Evolutionary conservation across 1,284 basidiomycete species (phyloP), one percentile per base, ranked within the genome.

Genomic region (Sporisorium sorghi): DNA sequence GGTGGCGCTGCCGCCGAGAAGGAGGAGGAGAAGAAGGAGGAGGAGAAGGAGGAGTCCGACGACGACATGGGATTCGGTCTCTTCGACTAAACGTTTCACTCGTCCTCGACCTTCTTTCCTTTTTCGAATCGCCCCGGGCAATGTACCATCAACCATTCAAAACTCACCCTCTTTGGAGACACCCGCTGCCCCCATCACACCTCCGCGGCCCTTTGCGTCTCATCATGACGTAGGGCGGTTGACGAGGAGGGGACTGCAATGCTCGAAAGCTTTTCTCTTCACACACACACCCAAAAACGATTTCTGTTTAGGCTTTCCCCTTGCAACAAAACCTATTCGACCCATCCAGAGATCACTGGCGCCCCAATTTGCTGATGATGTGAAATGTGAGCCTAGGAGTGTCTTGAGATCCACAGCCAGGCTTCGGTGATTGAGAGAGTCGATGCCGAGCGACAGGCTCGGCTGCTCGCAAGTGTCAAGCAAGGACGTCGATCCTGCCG

Each of bases 1-100:
- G 89, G 89, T 77, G 88, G 87, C 71, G 88, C 87, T 73, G 89
- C 90, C 85, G 89, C 92, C 88, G 90, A 91, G 87, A 90, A 93
- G 86, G 90, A 93, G 88, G 91, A 94, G 88, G 93, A 93, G 85
- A 91, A 82, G 76, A 74, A 77, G 79, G 85, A 84, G 74, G 85
- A 86, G 76, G 85, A 84, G 81, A 82, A 83, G 79, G 81, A 84
- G 69, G 82, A 85, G 79, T 82, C 82, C n/a, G 81, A 82, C 37
- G 80, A 80, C 65, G 71, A 58, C 49, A 73, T 73, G 90, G 91
- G 91, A 86, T 92, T 92, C 88, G 91, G 91, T 88, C 88, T 92
- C 69, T 92, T 92, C 88, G 91, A 92, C 87, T 92, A 88, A 89
- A 76, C 86, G n/a, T 21, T 43, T 40, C n/a, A 9, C 17, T 30